Base-by-base conservation (phyloP, 495 filamentous ascomycete genomes). In the Trichoderma orchidacearum region DNA sequence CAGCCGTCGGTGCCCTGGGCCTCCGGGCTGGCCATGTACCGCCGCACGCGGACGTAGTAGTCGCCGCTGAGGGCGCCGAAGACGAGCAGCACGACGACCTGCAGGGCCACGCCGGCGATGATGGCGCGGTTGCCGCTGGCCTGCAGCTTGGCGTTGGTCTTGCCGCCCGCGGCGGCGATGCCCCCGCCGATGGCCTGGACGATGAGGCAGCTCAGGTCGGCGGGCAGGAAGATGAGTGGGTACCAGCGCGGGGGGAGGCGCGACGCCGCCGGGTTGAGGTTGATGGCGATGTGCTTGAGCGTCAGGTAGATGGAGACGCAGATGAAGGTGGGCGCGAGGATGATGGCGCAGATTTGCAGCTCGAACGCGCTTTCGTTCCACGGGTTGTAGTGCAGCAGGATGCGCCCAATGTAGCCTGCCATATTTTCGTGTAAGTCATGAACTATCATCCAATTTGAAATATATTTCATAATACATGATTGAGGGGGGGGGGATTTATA, bases 81-180 rank as follows among this genome's bases (percentile, higher is more conserved):
- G 27, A 77, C 68, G 30, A 70, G 59, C 67, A 88, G 72, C 3
- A 85, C 85, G 5, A 70, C 73, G 30, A 85, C 84, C 74, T 90
- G 86, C 66, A 83, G 79, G 6, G 79, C 72, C 59, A 90, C 85
- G 63, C 86, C 85, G 9, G 83, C 77, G 51, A 90, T 82, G 62
- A 86, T 87, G 55, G 84, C 78, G 60, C 85, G 64, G 66, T 87
- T 83, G 17, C 82, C 82, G 29, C 61, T 59, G 29, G 66, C 56
- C 18, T 71, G 63, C 58, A 75, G 58, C 18, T 64, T 57, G 11
- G 61, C 52, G 59, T 72, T 58, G 51, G 72, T 67, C 51, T 70
- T 60, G 13, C 66, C 70, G 5, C 75, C 78, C 27, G 66, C 64
- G 3, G 79, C 78, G 6, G 83, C 83, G 51, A 85, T 73, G 28